Evolutionary conservation across 1,139 yeast species (phyloP).

Genomic region (Saccharomyces uvarum): DNA sequence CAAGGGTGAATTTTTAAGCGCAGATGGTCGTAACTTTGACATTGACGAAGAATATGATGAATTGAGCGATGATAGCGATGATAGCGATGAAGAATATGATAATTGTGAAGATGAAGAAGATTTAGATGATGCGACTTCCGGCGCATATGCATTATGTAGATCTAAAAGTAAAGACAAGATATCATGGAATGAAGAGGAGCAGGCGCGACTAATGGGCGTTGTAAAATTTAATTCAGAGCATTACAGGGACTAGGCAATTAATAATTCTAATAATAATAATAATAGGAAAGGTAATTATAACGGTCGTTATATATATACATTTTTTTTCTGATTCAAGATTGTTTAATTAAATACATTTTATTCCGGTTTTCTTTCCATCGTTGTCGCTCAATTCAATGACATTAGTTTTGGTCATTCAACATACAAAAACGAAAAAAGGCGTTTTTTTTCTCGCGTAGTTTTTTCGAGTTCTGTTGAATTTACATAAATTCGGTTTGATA

Average conservation of each 20-base stretch:
- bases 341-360: not conserved
- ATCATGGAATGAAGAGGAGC: conserved; percentile 37
- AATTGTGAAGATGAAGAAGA: conserved; percentile 21
- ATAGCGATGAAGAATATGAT: conserved; percentile 21
- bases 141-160: conserved; percentile 35
- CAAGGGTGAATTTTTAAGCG: conserved; percentile 3
- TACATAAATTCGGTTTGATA: not conserved
- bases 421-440: not conserved
- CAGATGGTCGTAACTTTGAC: conserved; percentile 10
- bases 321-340: not conserved
- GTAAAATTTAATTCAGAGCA: conserved; percentile 26
- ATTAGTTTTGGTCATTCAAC: not conserved
- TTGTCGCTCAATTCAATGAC: not conserved
- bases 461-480: not conserved
- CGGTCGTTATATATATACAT: not conserved
- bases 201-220: conserved; percentile 32
- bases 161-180: conserved; percentile 37
- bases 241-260: conserved; percentile 3
- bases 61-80: conserved; percentile 21
- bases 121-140: conserved; percentile 24
- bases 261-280: conserved; percentile 5
- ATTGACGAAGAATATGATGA: conserved; percentile 18
- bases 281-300: not conserved
- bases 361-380: not conserved
- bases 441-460: not conserved